phyloP scores from a whole-genome alignment of 2,329 filamentous ascomycete species.

The Stemphylium beticola region DNA sequence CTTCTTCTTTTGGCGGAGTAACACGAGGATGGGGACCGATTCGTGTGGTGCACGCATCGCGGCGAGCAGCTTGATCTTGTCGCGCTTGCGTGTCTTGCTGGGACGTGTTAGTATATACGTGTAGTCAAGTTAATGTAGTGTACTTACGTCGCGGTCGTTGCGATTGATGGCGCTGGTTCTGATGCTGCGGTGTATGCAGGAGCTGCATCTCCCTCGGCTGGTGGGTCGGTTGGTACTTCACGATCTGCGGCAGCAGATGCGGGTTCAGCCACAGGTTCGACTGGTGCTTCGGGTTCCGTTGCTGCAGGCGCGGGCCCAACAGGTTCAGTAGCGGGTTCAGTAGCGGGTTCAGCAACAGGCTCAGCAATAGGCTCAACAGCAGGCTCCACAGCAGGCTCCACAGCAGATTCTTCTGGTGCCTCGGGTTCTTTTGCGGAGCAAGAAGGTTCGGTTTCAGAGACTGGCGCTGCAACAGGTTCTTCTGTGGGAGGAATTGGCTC shows the following conservation, averaged over 20 bases:
- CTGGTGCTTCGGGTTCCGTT: not conserved
- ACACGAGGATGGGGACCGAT: constrained; percentile 17
- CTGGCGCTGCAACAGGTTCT: not conserved
- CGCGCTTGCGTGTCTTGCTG: constrained; percentile 9
- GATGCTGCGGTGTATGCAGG: not conserved
- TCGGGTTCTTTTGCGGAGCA: not conserved
- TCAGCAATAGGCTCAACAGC: not conserved
- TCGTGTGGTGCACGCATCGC: constrained; percentile 15
- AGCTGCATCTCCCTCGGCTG: not conserved
- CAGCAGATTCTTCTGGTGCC: not conserved
- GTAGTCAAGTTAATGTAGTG: not conserved
- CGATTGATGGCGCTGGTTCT: constrained; percentile 3
- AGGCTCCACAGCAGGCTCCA: not conserved
- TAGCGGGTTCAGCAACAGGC: not conserved
- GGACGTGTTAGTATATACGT: not conserved
- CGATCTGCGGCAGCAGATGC: not conserved
- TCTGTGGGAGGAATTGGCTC: not conserved
- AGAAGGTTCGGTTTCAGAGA: not conserved
- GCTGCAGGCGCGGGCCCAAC: not conserved
- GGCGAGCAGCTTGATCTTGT: constrained; percentile 12
- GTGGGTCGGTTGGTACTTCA: not conserved
- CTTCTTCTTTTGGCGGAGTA: constrained; percentile 31
- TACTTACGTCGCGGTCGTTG: constrained; percentile 10
- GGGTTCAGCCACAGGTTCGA: constrained; percentile 7
- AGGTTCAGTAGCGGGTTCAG: not conserved